Base-by-base conservation (phyloP, 1,139 yeast genomes). In the Scheffersomyces illinoinensis region DNA sequence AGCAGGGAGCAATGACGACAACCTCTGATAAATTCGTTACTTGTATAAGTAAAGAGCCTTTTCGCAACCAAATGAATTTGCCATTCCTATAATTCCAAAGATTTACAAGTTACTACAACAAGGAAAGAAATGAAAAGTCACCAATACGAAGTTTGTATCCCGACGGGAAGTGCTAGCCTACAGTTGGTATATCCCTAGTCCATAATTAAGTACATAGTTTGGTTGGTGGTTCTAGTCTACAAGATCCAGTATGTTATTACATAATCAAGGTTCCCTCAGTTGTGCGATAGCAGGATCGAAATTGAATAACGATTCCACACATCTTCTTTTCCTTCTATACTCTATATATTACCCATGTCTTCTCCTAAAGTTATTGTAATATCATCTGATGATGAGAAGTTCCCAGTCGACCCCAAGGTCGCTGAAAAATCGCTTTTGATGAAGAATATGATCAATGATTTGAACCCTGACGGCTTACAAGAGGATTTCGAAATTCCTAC, bases 401-500 rank as follows among this genome's bases (percentile, higher is more conserved):
- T 89, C 72, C 85, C 86, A 7, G 91, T 89, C 56, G 97, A 91
- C 64, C 84, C 87, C 64, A 88, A 88, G 71, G 95, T 93, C 39
- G 98, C 98, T 7, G 97, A 91, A 72, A 90, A 95, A 73, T 91
- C 97, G 7, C 83, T 91, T 48, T 81, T 95, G 68, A 87, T 96
- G 74, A 93, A 92, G 75, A 92, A 95, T 75, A 90, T 95, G 93
- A 83, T 96, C 65, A 90, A 88, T 67, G 97, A 93, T 76, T 82
- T 88, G 77, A 81, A 83, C 63, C 89, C 89, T 51, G 85, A 81
- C 64, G 86, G 85, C 19, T 80, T 85, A 61, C 85, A 82, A 58
- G 87, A 84, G 62, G 90, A 86, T 58, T 86, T 91, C 63, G 97
- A 92, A 68, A 89, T 93, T 67, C 98, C 98, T 48, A 89, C 95